Evolutionary conservation across 192 early-diverging fungal species (phyloP).

Genomic region (Dissophora globulifera): DNA sequence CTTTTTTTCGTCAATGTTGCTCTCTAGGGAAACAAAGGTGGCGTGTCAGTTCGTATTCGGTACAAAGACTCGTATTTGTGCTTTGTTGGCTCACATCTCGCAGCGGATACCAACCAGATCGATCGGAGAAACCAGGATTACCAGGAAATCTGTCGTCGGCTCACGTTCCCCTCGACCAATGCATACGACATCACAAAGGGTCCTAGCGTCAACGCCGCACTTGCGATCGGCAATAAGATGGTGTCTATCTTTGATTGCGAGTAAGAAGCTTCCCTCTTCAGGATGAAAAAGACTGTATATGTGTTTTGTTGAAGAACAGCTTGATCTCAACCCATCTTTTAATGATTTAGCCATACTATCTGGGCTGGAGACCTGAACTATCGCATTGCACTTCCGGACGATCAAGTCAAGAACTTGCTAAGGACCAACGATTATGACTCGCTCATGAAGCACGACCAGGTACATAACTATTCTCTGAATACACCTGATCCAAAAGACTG

Average conservation of each 20-base stretch:
- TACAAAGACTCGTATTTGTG: conserved; percentile 84
- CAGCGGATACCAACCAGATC: conserved; percentile 79
- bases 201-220: conserved; percentile 29
- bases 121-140: conserved; percentile 93
- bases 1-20: background rate
- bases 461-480: too few species aligned
- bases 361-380: conserved; percentile 99
- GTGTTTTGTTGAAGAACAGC: too few species aligned
- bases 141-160: conserved; percentile 79
- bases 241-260: conserved; percentile 75
- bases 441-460: conserved; percentile 87
- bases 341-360: conserved; percentile 71
- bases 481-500: too few species aligned
- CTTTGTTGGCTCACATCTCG: conserved; percentile 93
- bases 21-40: conserved; percentile 98
- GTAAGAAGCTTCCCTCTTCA: conserved; percentile 46
- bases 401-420: conserved; percentile 66
- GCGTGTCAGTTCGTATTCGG: conserved; percentile 81
- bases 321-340: background rate
- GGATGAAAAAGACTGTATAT: background rate
- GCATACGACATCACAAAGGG: conserved; percentile 47
- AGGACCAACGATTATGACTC: conserved; percentile 66
- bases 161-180: conserved; percentile 63
- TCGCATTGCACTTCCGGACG: conserved; percentile 74
- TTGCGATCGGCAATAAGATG: conserved; percentile 16